phyloP scores from a whole-genome alignment of 2,329 filamentous ascomycete genomes.

The Hypoxylon sp. region DNA sequence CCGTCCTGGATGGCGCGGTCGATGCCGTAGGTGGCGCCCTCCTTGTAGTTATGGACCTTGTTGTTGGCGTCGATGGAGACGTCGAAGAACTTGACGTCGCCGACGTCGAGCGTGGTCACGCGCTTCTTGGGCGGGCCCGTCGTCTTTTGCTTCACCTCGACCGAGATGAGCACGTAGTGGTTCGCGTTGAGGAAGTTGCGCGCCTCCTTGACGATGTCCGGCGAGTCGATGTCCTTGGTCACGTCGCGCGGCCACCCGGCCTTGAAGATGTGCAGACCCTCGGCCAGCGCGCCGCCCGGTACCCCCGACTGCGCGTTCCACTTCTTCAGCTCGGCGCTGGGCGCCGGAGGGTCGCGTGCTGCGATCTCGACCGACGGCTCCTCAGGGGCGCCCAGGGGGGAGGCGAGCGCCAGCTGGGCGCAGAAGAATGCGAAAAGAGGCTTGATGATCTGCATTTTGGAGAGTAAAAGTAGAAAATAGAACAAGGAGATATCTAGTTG shows the following conservation, averaged over 20 bases:
- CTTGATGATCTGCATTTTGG: neutral
- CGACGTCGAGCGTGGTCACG: neutral
- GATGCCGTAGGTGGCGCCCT: neutral
- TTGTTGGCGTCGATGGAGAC: neutral
- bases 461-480: neutral
- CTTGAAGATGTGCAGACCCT: neutral
- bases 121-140: neutral
- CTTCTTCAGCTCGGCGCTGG: neutral
- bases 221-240: neutral
- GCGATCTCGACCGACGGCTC: neutral
- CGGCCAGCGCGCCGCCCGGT: neutral
- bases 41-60: neutral
- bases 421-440: neutral
- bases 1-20: neutral
- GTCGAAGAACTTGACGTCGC: neutral
- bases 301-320: neutral
- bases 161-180: constrained; percentile 5
- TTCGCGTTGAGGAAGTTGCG: constrained; percentile 5
- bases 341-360: neutral
- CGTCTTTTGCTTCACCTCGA: constrained; percentile 4
- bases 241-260: neutral
- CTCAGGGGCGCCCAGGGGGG: neutral
- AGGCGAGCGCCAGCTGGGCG: neutral
- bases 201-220: neutral
- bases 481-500: neutral